Conservation (phyloP, 257 asterid species). For the Fraxinus quadrangulata region DNA sequence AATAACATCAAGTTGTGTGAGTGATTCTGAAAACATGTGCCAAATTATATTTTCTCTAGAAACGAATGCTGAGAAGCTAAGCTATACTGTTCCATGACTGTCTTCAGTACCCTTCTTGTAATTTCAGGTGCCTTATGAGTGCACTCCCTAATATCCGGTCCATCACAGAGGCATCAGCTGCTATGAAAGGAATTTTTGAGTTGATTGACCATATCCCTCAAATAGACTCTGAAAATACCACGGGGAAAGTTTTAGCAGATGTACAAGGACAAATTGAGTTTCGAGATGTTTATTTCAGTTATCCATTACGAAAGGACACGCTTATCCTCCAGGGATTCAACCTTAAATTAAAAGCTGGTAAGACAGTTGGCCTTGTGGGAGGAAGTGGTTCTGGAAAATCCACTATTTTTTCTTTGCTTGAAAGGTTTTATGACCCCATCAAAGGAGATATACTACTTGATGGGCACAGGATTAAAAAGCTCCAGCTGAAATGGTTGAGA, state of each 20-base stretch:
- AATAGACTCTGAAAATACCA: slow-evolving; percentile 48
- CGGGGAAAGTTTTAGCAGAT: slow-evolving; percentile 43
- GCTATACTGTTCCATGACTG: neutral
- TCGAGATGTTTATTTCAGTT: slow-evolving; percentile 56
- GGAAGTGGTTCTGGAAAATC: slow-evolving; percentile 87
- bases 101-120: neutral
- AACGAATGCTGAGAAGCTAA: neutral
- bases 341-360: slow-evolving; percentile 57
- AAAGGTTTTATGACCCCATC: slow-evolving; percentile 70
- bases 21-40: neutral
- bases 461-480: slow-evolving; percentile 47
- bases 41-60: no score
- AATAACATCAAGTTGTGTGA: no score
- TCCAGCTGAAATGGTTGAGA: slow-evolving; percentile 70
- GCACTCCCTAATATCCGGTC: slow-evolving; percentile 44
- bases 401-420: slow-evolving; percentile 59
- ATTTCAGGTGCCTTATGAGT: slow-evolving; percentile 36
- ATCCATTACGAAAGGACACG: slow-evolving; percentile 65
- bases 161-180: slow-evolving; percentile 56
- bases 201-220: slow-evolving; percentile 51
- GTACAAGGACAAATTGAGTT: slow-evolving; percentile 68
- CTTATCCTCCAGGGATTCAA: slow-evolving; percentile 54
- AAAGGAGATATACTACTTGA: slow-evolving; percentile 66
- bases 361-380: slow-evolving; percentile 71
- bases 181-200: slow-evolving; percentile 52